A percentile compares a stretch with the other conserved stretches of the same genome.
Conservation (phyloP, 2,329 filamentous ascomycete species). For the Fusarium sarcochroum region DNA sequence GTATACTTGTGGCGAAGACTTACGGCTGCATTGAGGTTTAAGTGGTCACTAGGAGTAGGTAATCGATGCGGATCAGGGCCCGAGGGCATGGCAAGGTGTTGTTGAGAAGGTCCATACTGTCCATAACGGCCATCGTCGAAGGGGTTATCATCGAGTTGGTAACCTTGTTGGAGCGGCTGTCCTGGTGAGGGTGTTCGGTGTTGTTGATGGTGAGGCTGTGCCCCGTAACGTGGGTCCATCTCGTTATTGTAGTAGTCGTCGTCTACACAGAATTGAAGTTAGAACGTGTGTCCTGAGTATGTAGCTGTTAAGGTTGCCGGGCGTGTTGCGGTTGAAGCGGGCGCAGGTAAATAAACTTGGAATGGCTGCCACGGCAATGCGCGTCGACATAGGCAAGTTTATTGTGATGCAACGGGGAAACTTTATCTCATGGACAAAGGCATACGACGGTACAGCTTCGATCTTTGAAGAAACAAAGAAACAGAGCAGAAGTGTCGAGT, state of each 20-base stretch:
- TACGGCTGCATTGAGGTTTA: conserved; percentile 88
- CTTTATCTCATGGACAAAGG: conserved; percentile 8
- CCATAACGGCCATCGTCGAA: conserved; percentile 79
- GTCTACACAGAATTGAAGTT: conserved; percentile 56
- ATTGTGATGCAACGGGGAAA: conserved; percentile 25
- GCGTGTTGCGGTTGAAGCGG: conserved; percentile 10
- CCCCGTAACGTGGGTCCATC: conserved; percentile 62
- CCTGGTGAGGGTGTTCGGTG: conserved; percentile 80
- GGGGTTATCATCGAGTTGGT: conserved; percentile 84
- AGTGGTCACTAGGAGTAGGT: conserved; percentile 77
- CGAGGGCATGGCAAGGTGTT: conserved; percentile 51
- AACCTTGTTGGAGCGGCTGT: conserved; percentile 79
- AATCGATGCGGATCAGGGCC: conserved; percentile 54
- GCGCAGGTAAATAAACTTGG: conserved; percentile 17
- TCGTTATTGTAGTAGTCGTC: conserved; percentile 72
- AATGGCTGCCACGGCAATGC: conserved; percentile 34
- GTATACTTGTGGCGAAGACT: conserved; percentile 54
- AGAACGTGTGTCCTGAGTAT: conserved; percentile 32
- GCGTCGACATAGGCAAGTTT: conserved; percentile 29
- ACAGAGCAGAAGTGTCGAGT: conserved; percentile 4
- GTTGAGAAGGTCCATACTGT: conserved; percentile 48
- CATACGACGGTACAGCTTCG: conserved; percentile 1
- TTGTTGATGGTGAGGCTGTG: conserved; percentile 16
- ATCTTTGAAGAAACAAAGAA: conserved; percentile 3
- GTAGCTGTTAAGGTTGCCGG: conserved; percentile 21